Percentiles rank a stretch among this genome's conserved stretches.
Conservation (phyloP, 164 flowering plant species). For the Vitis amurensis region DNA sequence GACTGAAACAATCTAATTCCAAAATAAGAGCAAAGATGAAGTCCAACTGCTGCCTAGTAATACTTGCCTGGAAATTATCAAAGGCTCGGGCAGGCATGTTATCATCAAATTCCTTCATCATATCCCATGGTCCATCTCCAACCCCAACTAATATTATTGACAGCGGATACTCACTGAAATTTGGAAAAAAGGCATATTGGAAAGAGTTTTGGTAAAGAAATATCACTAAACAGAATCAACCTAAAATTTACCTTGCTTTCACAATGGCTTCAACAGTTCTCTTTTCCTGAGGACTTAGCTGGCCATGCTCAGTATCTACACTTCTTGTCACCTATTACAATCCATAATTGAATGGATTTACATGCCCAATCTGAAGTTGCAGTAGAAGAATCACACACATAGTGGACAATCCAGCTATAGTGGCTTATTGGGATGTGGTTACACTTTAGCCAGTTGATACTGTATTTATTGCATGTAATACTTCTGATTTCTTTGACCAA, state of each 20-base stretch:
- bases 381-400: too few species aligned
- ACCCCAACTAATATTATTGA: conserved; percentile 90
- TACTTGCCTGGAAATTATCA: conserved; percentile 83
- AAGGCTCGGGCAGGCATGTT: conserved; percentile 83
- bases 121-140: conserved; percentile 97
- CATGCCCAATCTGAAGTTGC: too few species aligned
- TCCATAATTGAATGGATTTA: not conserved
- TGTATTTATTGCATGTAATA: too few species aligned
- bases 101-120: conserved; percentile 90
- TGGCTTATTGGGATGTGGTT: conserved; percentile 1
- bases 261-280: conserved; percentile 65
- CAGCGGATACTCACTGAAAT: conserved; percentile 68
- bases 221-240: not conserved
- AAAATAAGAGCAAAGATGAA: not conserved
- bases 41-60: not conserved
- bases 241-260: conserved; percentile 35
- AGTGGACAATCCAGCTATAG: not conserved
- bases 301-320: conserved; percentile 66
- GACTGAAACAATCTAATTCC: not conserved
- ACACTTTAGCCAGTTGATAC: not conserved
- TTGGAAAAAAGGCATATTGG: conserved; percentile 10
- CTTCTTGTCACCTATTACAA: conserved; percentile 74
- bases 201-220: not conserved
- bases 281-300: conserved; percentile 74
- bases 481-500: too few species aligned